Evolutionary conservation across 306 rosid species (phyloP), one percentile per base, ranked within the genome.

Genomic region (Quercus robur): DNA sequence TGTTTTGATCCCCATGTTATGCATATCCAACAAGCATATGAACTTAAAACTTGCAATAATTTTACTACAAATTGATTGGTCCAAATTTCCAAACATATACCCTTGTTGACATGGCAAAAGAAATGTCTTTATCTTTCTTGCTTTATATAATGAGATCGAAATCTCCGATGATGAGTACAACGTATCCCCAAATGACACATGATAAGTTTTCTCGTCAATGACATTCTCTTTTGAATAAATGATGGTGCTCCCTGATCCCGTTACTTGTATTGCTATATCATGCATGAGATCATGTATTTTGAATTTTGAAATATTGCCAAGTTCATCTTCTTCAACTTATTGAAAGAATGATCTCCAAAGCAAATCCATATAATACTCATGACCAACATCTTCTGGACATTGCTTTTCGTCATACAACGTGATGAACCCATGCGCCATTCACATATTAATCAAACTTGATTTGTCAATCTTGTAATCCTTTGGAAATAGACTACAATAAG

Each of bases 241-340:
- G 0, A 2, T 66, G 4, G 52, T 38, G 13, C 56, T 74, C 64
- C 56, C 3, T 3, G 71, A 69, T 67, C 44, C 61, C 10, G 51
- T 59, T 5, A 66, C 83, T 23, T n/a, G 26, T n/a, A 18, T 5
- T 25, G 83, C 79, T 18, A 80, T 69, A 66, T 80, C 79, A 26
- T 80, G 83, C 75, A 80, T 54, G 14, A 80, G 21, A 57, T 64
- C 75, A 4, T 80, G 83, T 35, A 80, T 74, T 73, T 80, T 74
- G 21, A 66, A 52, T 6, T 10, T 0, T 0, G 0, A 0, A 8
- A 35, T 19, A 3, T 54, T n/a, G 2, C 25, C 70, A 3, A 0
- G 0, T 25, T 12, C 13, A 74, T 23, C 31, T 20, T 6, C 2
- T 6, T 11, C 12, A 5, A 15, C 61, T 35, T 11, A 2, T 18